Evolutionary conservation across 306 rosid species (phyloP), one percentile per base, ranked within the genome.

Genomic region (Vicia faba): DNA sequence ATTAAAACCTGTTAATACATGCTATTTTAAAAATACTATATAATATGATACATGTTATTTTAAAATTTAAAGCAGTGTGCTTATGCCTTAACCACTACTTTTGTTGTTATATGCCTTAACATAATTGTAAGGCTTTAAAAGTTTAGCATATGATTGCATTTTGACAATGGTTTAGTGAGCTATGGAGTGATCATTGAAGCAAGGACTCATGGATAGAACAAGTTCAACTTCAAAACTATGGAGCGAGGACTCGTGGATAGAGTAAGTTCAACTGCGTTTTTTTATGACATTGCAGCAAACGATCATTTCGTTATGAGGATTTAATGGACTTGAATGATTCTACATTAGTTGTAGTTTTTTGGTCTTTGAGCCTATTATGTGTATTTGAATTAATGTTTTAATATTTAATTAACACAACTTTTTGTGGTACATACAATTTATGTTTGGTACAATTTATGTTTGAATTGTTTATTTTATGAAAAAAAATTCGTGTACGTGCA

Each of bases 131-230:
- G 82, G 69, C 36, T 70, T 70, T 73, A 73, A 72, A 82, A 81
- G 63, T 69, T 78, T 70, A 84, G 69, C 81, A 66, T 66, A 44
- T 80, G 78, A 69, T 70, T 77, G 58, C 75, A 65, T 79, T 79
- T 79, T 76, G 53, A 69, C 76, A 62, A 53, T 78, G 69, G 79
- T 84, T 84, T 69, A 76, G 79, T 81, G 38, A 84, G 71, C 70
- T 72, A 79, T 82, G 91, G 88, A 93, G 97, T 80, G 85, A 83
- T 73, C 55, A 73, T 75, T 70, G 92, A 82, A 85, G 86, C 96
- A 72, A 78, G 86, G 79, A 75, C 80, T 71, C 85, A 26, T 80
- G 82, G 87, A 76, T 81, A 82, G 78, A 86, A 89, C 91, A 87
- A 87, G 90, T 23, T 23, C 25, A 23, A 1, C 25, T 23, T 23